These are phyloP conservation scores for Tuber borchii DNA, from an alignment of 495 filamentous ascomycete species.

Conservation along the genomic window DNA sequence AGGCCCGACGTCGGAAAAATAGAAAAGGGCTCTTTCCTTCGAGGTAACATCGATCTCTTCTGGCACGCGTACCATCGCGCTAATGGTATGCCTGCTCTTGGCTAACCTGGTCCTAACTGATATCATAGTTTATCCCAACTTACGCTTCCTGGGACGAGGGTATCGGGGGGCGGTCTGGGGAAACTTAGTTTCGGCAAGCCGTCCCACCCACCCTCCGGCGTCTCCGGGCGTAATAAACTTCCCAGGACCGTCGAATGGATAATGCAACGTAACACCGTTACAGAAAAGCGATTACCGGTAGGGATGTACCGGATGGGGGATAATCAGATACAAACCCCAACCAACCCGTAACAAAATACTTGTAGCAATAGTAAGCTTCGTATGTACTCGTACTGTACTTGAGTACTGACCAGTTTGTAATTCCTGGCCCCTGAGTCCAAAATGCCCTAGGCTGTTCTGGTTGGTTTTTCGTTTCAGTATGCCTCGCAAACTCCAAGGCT, in stretches of 20 bases:
- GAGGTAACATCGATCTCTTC: background rate
- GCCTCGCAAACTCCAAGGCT: conserved; percentile 1
- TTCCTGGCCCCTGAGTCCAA: background rate
- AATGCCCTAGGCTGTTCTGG: background rate
- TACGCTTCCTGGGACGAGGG: background rate
- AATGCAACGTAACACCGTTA: conserved; percentile 4
- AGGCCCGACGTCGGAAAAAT: background rate
- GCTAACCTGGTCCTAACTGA: background rate
- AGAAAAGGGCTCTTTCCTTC: background rate
- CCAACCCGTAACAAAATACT: background rate
- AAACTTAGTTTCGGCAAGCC: background rate
- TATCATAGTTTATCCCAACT: background rate
- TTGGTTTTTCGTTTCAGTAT: background rate
- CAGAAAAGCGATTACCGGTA: conserved; percentile 1
- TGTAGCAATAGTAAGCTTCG: background rate
- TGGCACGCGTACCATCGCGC: background rate
- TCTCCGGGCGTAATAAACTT: background rate
- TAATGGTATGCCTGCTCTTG: background rate
- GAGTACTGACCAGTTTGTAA: background rate
- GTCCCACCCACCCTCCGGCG: background rate
- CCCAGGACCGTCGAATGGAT: background rate
- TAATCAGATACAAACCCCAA: background rate
- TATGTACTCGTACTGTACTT: background rate
- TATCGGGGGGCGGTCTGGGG: background rate
- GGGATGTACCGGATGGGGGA: background rate